These are phyloP conservation scores for Alternaria conjuncta DNA, from an alignment of 2,329 filamentous ascomycete genomes.

Conservation along the genomic window DNA sequence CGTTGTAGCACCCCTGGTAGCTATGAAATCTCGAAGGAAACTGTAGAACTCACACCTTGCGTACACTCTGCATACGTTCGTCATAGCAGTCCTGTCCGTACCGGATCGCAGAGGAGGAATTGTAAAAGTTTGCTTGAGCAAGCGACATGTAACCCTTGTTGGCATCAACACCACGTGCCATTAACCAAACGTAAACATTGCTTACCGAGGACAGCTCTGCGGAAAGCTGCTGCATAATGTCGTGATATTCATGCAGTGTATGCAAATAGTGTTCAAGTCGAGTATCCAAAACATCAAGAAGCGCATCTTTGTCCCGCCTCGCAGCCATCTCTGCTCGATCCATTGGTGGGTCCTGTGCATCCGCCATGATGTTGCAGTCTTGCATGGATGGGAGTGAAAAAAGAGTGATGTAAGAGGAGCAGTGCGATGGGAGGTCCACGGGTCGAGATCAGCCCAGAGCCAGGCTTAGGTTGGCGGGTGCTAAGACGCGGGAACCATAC, in stretches of 20 bases:
- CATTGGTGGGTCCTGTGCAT: conserved; percentile 3
- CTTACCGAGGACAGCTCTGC: conserved; percentile 62
- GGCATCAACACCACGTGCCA: neutral
- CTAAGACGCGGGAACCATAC: conserved; percentile 21
- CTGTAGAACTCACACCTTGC: conserved; percentile 51
- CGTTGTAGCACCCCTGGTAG: neutral
- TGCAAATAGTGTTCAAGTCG: conserved; percentile 70
- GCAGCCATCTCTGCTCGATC: neutral
- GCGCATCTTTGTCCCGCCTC: conserved; percentile 25
- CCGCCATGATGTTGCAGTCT: conserved; percentile 11
- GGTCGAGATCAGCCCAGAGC: neutral
- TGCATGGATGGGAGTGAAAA: neutral
- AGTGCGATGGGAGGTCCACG: neutral
- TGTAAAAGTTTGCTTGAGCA: conserved; percentile 77
- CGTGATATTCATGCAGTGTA: conserved; percentile 71
- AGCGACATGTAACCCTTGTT: conserved; percentile 58
- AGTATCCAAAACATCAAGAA: conserved; percentile 61
- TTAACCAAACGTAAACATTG: neutral
- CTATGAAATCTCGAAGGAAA: no score
- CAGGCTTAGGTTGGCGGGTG: neutral
- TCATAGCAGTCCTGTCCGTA: conserved; percentile 77
- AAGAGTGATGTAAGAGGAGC: neutral
- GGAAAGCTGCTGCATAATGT: conserved; percentile 62
- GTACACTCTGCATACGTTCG: conserved; percentile 70
- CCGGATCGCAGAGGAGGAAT: conserved; percentile 65